phyloP scores from a whole-genome alignment of 805 yeast genomes.

The Blastobotrys americana region DNA sequence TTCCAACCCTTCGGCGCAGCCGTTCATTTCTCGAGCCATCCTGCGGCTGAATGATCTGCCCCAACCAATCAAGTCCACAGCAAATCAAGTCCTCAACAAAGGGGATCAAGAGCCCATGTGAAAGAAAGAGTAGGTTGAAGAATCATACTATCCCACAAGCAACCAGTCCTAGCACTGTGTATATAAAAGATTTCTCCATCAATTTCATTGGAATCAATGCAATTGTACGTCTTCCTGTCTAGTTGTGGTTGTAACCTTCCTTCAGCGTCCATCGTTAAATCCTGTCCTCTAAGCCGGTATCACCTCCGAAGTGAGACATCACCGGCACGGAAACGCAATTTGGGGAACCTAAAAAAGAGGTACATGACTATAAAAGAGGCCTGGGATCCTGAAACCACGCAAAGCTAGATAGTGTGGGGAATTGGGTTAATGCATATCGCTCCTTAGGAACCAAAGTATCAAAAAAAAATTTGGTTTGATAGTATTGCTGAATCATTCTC shows the following conservation, averaged over 20 bases:
- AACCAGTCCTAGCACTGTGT: neutral
- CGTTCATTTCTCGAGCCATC: no score
- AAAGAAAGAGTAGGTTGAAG: neutral
- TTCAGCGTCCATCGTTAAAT: neutral
- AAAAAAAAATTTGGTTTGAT: no score
- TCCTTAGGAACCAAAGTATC: no score
- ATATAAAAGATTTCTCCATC: no score
- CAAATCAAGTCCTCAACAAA: neutral
- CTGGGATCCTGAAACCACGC: slow-evolving; percentile 1
- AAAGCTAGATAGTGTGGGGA: no score
- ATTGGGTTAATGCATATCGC: no score
- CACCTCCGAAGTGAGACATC: neutral
- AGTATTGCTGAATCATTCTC: no score
- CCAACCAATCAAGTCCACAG: neutral
- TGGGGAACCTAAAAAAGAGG: neutral
- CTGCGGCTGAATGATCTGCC: slow-evolving; percentile 1
- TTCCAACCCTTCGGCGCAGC: no score
- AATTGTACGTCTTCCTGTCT: neutral
- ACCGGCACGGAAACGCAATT: neutral
- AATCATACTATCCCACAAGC: neutral
- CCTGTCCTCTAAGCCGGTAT: neutral
- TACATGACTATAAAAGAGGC: neutral
- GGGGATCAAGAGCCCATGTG: neutral
- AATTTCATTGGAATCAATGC: neutral
- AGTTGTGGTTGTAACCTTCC: neutral